Evolutionary conservation across 306 rosid genomes (phyloP).

Genomic region (Carpinus fangiana): DNA sequence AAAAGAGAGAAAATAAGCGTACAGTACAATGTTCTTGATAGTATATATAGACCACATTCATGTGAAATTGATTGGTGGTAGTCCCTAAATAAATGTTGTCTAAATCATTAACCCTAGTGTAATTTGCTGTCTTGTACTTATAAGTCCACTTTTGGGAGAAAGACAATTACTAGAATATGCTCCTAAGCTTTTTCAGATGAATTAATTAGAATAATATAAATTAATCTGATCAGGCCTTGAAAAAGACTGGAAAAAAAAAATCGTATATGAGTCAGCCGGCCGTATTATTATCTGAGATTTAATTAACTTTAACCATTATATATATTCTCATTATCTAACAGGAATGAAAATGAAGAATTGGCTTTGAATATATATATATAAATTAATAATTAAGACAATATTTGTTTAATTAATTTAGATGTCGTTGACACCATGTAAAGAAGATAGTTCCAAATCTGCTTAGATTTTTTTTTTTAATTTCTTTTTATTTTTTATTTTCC

Average conservation of each 20-base stretch:
- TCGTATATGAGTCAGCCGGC: too few species aligned
- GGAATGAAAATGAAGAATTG: conserved; percentile 1
- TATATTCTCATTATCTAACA: not conserved
- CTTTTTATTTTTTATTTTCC: conserved; percentile 3
- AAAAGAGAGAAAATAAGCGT: too few species aligned
- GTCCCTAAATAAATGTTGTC: conserved; percentile 1
- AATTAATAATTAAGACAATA: too few species aligned
- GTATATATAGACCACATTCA: conserved; percentile 8
- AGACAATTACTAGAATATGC: not conserved
- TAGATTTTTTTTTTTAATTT: not conserved
- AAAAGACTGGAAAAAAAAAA: not conserved
- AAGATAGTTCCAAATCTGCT: conserved; percentile 26
- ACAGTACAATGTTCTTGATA: too few species aligned
- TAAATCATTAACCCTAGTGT: conserved; percentile 8
- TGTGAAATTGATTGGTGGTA: conserved; percentile 24
- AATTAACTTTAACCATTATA: too few species aligned
- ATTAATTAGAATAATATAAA: too few species aligned
- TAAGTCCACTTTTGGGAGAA: not conserved
- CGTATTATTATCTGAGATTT: too few species aligned
- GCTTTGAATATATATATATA: not conserved
- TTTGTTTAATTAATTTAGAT: conserved; percentile 1
- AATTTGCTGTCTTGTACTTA: not conserved
- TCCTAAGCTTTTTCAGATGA: too few species aligned
- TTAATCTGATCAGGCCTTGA: not conserved
- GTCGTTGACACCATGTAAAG: conserved; percentile 27